These are phyloP conservation scores for Pouteria campechiana DNA, from an alignment of 179 eudicot genomes.

Conservation along the genomic window DNA sequence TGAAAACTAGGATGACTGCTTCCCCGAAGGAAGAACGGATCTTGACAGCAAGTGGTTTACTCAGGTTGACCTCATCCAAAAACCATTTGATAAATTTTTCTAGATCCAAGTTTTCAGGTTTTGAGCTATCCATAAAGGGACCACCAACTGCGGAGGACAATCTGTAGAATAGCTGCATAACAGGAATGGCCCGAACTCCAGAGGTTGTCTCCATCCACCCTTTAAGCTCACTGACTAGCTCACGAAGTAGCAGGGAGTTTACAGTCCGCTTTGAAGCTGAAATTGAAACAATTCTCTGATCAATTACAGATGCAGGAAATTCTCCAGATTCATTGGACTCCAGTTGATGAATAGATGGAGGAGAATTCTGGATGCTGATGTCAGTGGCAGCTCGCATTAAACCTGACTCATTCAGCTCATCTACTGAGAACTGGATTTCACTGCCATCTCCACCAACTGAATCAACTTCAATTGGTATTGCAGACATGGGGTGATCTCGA, in stretches of 20 bases:
- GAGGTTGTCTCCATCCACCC: constrained; percentile 97
- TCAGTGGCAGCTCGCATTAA: constrained; percentile 44
- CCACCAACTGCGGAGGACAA: constrained; percentile 97
- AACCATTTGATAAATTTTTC: constrained; percentile 92
- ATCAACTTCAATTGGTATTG: constrained; percentile 94
- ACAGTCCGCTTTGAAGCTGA: constrained; percentile 97
- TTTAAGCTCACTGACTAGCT: constrained; percentile 72
- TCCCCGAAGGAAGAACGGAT: constrained; percentile 79
- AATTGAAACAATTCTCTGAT: constrained; percentile 87
- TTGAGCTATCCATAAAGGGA: constrained; percentile 75
- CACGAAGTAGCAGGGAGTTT: constrained; percentile 79
- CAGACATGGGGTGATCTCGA: constrained; percentile 97
- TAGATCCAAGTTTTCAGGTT: constrained; percentile 71
- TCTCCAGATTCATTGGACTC: constrained; percentile 77
- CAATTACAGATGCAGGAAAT: constrained; percentile 56
- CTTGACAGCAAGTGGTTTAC: constrained; percentile 60
- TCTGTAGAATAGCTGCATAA: constrained; percentile 94
- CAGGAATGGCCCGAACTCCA: constrained; percentile 84
- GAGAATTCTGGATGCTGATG: constrained; percentile 45
- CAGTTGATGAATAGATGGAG: constrained; percentile 71
- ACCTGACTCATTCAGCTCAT: constrained; percentile 49
- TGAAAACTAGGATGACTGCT: constrained; percentile 76
- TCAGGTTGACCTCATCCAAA: constrained; percentile 71
- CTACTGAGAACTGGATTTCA: constrained; percentile 68
- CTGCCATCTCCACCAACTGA: constrained; percentile 73